Conservation (phyloP, 768 basidiomycete genomes). For the Suillus fuscotomentosus region DNA sequence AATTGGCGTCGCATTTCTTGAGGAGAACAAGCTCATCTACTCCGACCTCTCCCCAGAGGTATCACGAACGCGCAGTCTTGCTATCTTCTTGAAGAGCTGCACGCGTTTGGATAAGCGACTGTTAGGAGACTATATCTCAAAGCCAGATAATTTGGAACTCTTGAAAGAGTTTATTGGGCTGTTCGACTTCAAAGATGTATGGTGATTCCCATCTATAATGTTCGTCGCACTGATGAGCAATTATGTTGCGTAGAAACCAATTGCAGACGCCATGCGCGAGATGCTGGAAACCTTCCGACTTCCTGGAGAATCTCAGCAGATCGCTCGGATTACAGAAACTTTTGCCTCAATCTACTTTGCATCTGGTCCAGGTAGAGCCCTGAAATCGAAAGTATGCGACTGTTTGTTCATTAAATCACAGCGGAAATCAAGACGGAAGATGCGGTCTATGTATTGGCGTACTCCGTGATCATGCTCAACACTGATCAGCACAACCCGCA, state of each 20-base stretch:
- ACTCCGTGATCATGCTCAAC: conserved; percentile 97
- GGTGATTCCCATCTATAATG: conserved; percentile 23
- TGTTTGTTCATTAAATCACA: conserved; percentile 26
- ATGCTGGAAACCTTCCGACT: conserved; percentile 90
- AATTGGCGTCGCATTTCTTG: conserved; percentile 83
- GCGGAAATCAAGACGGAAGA: conserved; percentile 90
- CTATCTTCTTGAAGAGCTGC: conserved; percentile 81
- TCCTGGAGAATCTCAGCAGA: conserved; percentile 95
- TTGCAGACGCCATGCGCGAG: conserved; percentile 96
- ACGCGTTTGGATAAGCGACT: conserved; percentile 89
- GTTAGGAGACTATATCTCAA: conserved; percentile 90
- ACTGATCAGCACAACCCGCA: conserved; percentile 97
- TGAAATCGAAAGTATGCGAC: not conserved
- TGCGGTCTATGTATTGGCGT: conserved; percentile 91
- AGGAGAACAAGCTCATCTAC: conserved; percentile 90
- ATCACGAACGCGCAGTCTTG: conserved; percentile 67
- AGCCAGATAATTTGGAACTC: conserved; percentile 81
- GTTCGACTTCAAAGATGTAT: conserved; percentile 87
- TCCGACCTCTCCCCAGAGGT: conserved; percentile 54
- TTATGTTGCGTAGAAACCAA: conserved; percentile 66
- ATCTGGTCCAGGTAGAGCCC: conserved; percentile 65
- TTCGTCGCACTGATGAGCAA: not conserved
- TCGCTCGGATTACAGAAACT: conserved; percentile 88
- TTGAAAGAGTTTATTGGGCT: conserved; percentile 84
- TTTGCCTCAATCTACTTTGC: conserved; percentile 93